Base-by-base conservation (phyloP, 2,329 filamentous ascomycete species). In the Trichoderma gracile region DNA sequence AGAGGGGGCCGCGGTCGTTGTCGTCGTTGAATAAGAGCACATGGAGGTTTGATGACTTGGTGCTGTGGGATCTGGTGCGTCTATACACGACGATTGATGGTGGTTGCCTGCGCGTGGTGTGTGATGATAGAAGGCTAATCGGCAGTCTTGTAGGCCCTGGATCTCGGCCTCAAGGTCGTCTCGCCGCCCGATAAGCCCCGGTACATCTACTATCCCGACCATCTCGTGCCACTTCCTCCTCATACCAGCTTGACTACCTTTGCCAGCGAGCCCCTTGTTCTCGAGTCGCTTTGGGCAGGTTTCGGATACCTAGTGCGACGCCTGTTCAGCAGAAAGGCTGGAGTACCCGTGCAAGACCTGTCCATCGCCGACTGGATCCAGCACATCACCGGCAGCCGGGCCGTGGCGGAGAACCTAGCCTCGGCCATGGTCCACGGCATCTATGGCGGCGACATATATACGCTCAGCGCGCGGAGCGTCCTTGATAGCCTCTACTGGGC, bases 121-220 rank as follows among this genome's bases (percentile, higher is more conserved):
- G 6, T 14, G 33, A 45, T 27, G 30, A 15, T 3, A 45, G 21
- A 43, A 58, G 5, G 60, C 64, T 59, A 40, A 66, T 21, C 3
- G 25, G 42, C 19, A 33, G 27, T 19, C 17, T 19, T 33, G 49
- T 50, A 78, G 76, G 71, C 70, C 17, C 71, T 76, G 49, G 75
- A 77, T 62, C 72, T 78, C 30, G 76, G 76, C 42, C 75, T 78
- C 65, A 63, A 67, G n/a, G 71, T 87, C 81, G 52, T 76, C 76
- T 81, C 83, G 78, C 83, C 59, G 81, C 82, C 60, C 80, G 73
- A 71, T 47, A 67, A 69, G 56, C 70, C 74, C 15, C 89, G 93
- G 67, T 97, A 89, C 76, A 81, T 98, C 66, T 97, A 95, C 82
- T 96, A 96, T 72, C 91, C 91, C 2, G 90, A 97, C 74, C 91